Evolutionary conservation across 441 rosid genomes (phyloP), one percentile per base, ranked within the genome.

Genomic region (Corymbia citriodora): DNA sequence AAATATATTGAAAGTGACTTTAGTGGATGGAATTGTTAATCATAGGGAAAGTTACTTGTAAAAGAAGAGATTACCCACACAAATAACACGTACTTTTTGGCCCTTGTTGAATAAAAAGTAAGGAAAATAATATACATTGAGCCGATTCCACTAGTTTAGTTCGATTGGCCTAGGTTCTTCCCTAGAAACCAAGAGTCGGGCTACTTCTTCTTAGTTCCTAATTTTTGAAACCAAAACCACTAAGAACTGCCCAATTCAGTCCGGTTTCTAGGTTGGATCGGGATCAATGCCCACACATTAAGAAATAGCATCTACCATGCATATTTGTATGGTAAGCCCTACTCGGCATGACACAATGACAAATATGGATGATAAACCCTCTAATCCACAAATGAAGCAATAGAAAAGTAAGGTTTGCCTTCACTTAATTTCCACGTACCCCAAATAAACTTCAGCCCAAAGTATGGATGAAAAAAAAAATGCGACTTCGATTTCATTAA

Each of bases 231-330:
- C 25, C 11, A 0, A 59, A 59, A 59, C 14, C n/a, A 57, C 3
- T 59, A 0, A 59, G 1, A 59, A 59, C 0, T 59, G 3, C 10
- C 3, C 0, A 1, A 1, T 59, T 59, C 0, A 10, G 7, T 59
- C 25, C 25, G n/a, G 7, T 59, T 59, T 25, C 2, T 25, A 7
- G 65, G 14, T 59, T 10, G n/a, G n/a, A 59, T 59, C 0, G 14
- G 7, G 65, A 59, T 25, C 0, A 0, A 59, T 59, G 0, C 7
- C 65, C n/a, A 59, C 65, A 40, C 45, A 40, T 7, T 59, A 59
- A 0, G 1, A 59, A 59, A 59, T 59, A 10, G 7, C n/a, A 59
- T 33, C n/a, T 13, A 59, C 3, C 11, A 0, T 59, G 15, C 25
- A 59, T 9, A 57, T 59, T 5, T 10, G n/a, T 59, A 59, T n/a